Evolutionary conservation across 768 basidiomycete species (phyloP).

Genomic region (Podaxis sp.): DNA sequence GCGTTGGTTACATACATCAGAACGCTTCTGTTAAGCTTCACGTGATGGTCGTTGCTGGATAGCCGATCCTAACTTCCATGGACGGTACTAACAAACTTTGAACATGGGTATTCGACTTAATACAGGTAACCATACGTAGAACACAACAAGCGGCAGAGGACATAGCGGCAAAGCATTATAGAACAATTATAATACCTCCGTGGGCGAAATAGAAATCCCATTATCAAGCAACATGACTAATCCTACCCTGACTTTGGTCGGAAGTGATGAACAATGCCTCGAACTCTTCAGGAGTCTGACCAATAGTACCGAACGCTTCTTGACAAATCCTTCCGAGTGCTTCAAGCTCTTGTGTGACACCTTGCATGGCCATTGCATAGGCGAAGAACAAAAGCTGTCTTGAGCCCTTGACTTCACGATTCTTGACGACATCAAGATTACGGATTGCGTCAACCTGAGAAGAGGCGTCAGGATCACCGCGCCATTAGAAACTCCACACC

Average conservation of each 20-base stretch:
- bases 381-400: slow-evolving; percentile 91
- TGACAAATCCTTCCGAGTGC: slow-evolving; percentile 79
- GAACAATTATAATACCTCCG: not conserved
- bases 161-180: not conserved
- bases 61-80: not conserved
- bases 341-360: slow-evolving; percentile 88
- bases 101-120: not conserved
- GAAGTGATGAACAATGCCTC: slow-evolving; percentile 65
- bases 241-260: slow-evolving; percentile 22
- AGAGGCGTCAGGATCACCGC: not conserved
- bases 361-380: slow-evolving; percentile 92
- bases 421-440: slow-evolving; percentile 83
- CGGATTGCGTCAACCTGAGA: slow-evolving; percentile 79
- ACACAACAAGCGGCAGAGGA: not conserved
- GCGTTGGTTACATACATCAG: not conserved
- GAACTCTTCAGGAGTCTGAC: slow-evolving; percentile 78
- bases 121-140: not conserved
- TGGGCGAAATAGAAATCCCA: not conserved
- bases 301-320: slow-evolving; percentile 90
- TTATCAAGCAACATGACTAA: slow-evolving; percentile 24
- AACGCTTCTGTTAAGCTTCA: not conserved
- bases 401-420: slow-evolving; percentile 77
- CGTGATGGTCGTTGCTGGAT: not conserved
- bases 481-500: slow-evolving; percentile 19
- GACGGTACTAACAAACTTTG: not conserved